Base-by-base conservation (phyloP, 352 stramenopile genomes). In the Pythium brachiatum region DNA sequence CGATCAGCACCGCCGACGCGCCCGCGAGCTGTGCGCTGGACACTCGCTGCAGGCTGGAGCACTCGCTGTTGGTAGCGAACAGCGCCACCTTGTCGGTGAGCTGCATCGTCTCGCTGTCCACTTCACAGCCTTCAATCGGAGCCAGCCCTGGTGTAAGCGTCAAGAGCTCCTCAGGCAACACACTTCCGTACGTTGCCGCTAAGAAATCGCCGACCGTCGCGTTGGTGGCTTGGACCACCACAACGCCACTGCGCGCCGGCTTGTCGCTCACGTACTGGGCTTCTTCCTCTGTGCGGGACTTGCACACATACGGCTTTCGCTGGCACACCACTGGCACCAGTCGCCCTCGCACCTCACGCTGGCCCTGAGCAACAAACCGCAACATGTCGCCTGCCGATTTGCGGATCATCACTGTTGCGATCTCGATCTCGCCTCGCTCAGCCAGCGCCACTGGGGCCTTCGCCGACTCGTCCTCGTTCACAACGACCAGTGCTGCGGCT, bases 401-500 rank as follows among this genome's bases (percentile, higher is more conserved):
- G 25, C 82, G 79, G 34, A 89, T 76, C 79, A 89, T 89, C 55
- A 88, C 70, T 3, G 76, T 77, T 8, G 78, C 68, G 27, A 89
- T 89, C 8, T 38, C 46, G 47, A 89, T 88, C 2, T 78, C 74
- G 27, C 72, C 79, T n/a, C 66, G 51, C 27, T 74, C 63, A n/a
- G 80, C 50, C 12, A 62, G 57, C 7, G 76, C 82, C 1, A 78
- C 70, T 9, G 82, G 82, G 2, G 68, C 65, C 11, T 52, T 70
- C 16, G 70, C 72, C 23, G 78, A 72, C 21, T 91, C 82, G 21
- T 69, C 69, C 13, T 66, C 34, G 54, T 72, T 88, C 21, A 89
- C 68, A 12, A 89, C 56, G 31, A 91, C 34, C 16, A 91, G 68
- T 18, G 64, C 79, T 11, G 69, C 75, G 16, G 77, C 76, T 0